These are phyloP conservation scores for Starmerella ratchasimensis DNA, from an alignment of 805 yeast species.

Conservation along the genomic window DNA sequence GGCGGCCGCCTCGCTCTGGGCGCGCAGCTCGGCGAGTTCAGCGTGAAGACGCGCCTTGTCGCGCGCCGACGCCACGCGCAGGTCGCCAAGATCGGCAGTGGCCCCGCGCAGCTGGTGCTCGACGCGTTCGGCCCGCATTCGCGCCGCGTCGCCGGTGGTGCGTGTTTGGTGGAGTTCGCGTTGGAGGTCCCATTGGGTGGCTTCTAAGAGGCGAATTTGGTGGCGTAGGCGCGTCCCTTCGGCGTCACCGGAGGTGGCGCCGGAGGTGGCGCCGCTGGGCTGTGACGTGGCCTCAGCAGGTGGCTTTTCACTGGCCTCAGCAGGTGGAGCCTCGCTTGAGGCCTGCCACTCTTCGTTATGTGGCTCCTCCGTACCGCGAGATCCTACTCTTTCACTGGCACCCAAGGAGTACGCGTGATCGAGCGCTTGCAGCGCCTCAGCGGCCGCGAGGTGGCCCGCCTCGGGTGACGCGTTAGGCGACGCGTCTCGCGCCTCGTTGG, in stretches of 20 bases:
- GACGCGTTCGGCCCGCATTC: constrained; percentile 3
- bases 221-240: no score
- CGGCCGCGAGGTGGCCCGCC: no score
- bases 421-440: no score
- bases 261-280: no score
- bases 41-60: constrained; percentile 5
- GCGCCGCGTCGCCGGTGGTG: constrained; percentile 7
- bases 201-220: constrained; percentile 6
- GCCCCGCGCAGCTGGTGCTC: constrained; percentile 1
- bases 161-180: constrained; percentile 4
- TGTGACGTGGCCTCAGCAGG: no score
- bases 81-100: constrained; percentile 2
- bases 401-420: no score
- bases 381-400: no score
- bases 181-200: constrained; percentile 8
- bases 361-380: neutral
- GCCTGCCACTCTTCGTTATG: neutral
- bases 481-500: no score
- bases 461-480: no score
- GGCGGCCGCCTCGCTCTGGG: constrained; percentile 1
- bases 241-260: no score
- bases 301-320: no score
- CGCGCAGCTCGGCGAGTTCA: constrained; percentile 6
- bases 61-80: constrained; percentile 2
- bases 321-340: no score